phyloP scores from a whole-genome alignment of 306 rosid genomes.

The Vachellia pachyceras region DNA sequence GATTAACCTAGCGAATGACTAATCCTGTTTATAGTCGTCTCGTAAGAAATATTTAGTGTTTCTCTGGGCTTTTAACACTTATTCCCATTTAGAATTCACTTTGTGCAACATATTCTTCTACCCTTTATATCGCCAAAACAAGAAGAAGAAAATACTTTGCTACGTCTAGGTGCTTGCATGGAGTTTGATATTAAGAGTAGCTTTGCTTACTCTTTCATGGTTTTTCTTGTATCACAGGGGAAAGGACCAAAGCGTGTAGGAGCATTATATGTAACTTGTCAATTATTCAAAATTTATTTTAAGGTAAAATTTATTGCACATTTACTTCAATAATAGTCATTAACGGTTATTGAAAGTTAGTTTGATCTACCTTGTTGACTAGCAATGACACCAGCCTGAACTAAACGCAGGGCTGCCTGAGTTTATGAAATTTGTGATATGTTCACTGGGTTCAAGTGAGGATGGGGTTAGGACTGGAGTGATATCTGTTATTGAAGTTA shows the following conservation, averaged over 20 bases:
- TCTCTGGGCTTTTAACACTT: not conserved
- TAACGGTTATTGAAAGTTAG: not conserved
- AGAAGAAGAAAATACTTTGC: constrained; percentile 11
- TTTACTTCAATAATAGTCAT: constrained; percentile 20
- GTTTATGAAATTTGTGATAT: constrained; percentile 17
- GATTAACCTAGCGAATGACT: not conserved
- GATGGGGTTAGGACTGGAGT: constrained; percentile 12
- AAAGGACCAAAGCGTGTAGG: constrained; percentile 98
- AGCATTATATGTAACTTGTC: constrained; percentile 91
- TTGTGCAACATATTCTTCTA: constrained; percentile 27
- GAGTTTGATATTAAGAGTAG: constrained; percentile 26
- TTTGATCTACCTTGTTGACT: constrained; percentile 26
- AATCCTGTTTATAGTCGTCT: not conserved
- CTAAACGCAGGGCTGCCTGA: constrained; percentile 20
- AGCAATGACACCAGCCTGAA: constrained; percentile 12
- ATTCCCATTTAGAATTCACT: constrained; percentile 14
- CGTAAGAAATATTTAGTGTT: not conserved
- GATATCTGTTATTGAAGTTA: constrained; percentile 28
- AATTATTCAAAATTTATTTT: constrained; percentile 90
- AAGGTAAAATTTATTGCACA: constrained; percentile 58
- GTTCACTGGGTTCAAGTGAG: not conserved
- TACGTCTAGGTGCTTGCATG: not conserved
- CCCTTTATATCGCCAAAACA: not conserved
- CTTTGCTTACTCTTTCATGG: constrained; percentile 35
- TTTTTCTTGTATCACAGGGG: constrained; percentile 58